Base-by-base conservation (phyloP, 208 protist genomes). In the Leishmania guyanensis region DNA sequence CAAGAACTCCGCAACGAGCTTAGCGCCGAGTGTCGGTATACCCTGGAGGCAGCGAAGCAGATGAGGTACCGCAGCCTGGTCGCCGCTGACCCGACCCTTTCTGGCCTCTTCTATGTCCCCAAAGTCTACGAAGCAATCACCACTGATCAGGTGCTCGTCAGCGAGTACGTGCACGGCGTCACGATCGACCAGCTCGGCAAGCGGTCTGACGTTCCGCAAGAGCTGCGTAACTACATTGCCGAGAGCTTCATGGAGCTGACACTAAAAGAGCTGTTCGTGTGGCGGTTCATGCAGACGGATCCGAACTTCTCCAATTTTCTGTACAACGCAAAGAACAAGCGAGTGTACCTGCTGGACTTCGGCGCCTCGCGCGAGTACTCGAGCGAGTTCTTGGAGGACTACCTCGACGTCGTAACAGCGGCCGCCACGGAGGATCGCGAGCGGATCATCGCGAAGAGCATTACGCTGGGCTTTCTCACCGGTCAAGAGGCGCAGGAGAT, bases 231-330 rank as follows among this genome's bases (percentile, higher is more conserved):
- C 79, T 90, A 89, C 74, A 82, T 99, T 1, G 96, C 90, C 3
- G 78, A 94, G n/a, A 77, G 86, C 60, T 86, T 99, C 64, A 81
- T 99, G 78, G 85, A 79, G 17, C 84, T 96, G 5, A 96, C 91
- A 14, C 82, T 99, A 60, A 86, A 89, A 0, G 98, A 99, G 80
- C 82, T 99, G 10, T 99, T 99, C 80, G 76, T 91, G 65, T 99
- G 97, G 89, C 79, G 83, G n/a, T 98, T 98, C 77, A 99, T 99
- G 98, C 98, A 99, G 86, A 99, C 97, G 0, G 98, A 99, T 79
- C 98, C 98, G 20, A 99, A 99, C 89, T 99, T 94, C 83, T 88
- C 95, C 36, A 99, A 99, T 84, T 99, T 99, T 84, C 78, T 99
- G 29, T 99, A 98, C 75, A 94, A 98, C 71, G 82, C 84, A 10